These are phyloP conservation scores for Fusarium aywerte DNA, from an alignment of 2,329 filamentous ascomycete genomes.

Conservation along the genomic window DNA sequence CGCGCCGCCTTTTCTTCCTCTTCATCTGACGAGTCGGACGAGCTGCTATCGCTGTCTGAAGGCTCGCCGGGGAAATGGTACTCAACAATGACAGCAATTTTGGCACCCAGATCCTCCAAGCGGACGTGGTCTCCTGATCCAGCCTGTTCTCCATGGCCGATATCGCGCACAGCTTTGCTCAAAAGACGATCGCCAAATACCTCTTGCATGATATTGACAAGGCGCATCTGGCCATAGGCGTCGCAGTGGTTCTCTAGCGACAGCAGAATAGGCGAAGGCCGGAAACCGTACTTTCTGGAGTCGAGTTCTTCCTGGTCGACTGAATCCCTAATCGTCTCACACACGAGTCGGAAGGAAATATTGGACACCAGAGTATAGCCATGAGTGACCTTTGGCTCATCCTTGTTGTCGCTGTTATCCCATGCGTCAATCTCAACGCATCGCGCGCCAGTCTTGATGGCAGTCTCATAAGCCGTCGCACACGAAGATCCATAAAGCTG, in stretches of 20 bases:
- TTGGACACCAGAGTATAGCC: constrained; percentile 75
- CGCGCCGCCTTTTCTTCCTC: constrained; percentile 59
- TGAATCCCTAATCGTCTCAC: constrained; percentile 71
- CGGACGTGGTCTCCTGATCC: constrained; percentile 64
- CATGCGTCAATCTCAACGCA: constrained; percentile 81
- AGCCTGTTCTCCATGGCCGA: constrained; percentile 66
- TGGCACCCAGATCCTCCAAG: constrained; percentile 68
- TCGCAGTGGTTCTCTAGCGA: constrained; percentile 76
- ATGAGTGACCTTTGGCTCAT: constrained; percentile 77
- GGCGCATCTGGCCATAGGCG: constrained; percentile 66
- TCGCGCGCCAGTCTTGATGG: constrained; percentile 70
- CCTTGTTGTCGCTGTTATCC: constrained; percentile 69
- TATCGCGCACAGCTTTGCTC: constrained; percentile 65
- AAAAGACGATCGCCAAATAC: constrained; percentile 70
- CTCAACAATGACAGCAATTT: constrained; percentile 75
- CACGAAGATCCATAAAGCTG: constrained; percentile 74
- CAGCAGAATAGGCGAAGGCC: constrained; percentile 68
- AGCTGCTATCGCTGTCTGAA: constrained; percentile 51
- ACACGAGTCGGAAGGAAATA: constrained; percentile 72
- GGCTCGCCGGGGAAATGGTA: constrained; percentile 68
- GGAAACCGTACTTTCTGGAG: constrained; percentile 51
- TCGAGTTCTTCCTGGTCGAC: constrained; percentile 67
- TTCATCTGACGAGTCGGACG: constrained; percentile 52
- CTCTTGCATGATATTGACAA: constrained; percentile 73
- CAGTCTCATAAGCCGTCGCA: constrained; percentile 71